Conservation (phyloP, 805 yeast genomes). For the Nakazawaea holstii region DNA sequence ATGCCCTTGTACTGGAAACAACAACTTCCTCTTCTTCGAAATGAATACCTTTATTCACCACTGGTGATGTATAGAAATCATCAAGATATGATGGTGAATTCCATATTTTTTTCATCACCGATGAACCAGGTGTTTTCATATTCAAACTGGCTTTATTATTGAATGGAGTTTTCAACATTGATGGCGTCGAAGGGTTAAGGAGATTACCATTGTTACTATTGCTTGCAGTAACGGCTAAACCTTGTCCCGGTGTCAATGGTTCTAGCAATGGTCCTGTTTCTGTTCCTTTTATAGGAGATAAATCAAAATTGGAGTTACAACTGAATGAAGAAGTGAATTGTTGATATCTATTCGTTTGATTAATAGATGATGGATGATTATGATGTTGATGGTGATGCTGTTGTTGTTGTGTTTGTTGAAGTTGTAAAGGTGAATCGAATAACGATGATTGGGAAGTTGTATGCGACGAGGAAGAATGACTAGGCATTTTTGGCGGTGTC, state of each 20-base stretch:
- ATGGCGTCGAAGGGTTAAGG: slow-evolving; percentile 9
- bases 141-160: slow-evolving; percentile 14
- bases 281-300: slow-evolving; percentile 51
- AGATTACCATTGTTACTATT: slow-evolving; percentile 1
- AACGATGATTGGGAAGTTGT: slow-evolving; percentile 6
- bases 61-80: slow-evolving; percentile 57
- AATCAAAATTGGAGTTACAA: slow-evolving; percentile 57
- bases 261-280: slow-evolving; percentile 64
- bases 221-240: neutral
- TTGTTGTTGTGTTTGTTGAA: slow-evolving; percentile 11
- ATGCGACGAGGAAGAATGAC: slow-evolving; percentile 24
- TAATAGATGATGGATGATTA: slow-evolving; percentile 22
- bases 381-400: slow-evolving; percentile 29
- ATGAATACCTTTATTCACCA: slow-evolving; percentile 1
- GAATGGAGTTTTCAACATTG: slow-evolving; percentile 25
- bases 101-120: slow-evolving; percentile 51
- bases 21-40: slow-evolving; percentile 10
- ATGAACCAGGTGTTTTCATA: slow-evolving; percentile 18
- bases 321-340: slow-evolving; percentile 59
- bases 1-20: slow-evolving; percentile 5
- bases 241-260: slow-evolving; percentile 50
- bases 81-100: slow-evolving; percentile 63
- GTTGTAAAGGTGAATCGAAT: slow-evolving; percentile 12
- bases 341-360: slow-evolving; percentile 2
- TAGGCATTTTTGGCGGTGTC: slow-evolving; percentile 15